Conservation (phyloP, 2,329 filamentous ascomycete genomes). For the Bertia moriformis region DNA sequence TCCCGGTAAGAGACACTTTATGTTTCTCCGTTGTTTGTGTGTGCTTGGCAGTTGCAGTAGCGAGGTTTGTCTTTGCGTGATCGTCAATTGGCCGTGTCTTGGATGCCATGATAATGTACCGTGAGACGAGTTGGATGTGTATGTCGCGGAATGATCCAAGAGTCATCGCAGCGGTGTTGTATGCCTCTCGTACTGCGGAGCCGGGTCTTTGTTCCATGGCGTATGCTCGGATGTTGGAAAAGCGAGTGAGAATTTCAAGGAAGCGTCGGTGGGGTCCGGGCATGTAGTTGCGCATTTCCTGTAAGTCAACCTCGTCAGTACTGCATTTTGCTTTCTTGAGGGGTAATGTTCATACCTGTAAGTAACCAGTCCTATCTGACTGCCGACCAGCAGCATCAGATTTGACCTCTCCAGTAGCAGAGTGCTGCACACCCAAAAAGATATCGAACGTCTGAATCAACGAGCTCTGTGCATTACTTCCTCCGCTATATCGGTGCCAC, state of each 20-base stretch:
- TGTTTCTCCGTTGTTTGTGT: constrained; percentile 22
- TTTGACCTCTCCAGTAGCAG: constrained; percentile 18
- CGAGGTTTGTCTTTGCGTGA: constrained; percentile 23
- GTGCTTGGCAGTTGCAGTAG: constrained; percentile 23
- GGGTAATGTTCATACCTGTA: constrained; percentile 7
- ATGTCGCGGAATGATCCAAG: constrained; percentile 66
- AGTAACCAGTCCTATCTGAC: not conserved
- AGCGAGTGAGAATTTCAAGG: constrained; percentile 51
- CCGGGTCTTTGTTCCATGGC: constrained; percentile 35
- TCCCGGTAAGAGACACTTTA: constrained; percentile 74
- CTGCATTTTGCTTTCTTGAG: constrained; percentile 5
- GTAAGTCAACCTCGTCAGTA: constrained; percentile 14
- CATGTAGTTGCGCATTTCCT: constrained; percentile 80
- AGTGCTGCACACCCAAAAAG: constrained; percentile 69
- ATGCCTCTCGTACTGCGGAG: constrained; percentile 36
- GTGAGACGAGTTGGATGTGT: constrained; percentile 77
- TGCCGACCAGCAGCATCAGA: constrained; percentile 7
- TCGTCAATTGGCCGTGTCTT: constrained; percentile 17
- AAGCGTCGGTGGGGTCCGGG: constrained; percentile 71
- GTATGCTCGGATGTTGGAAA: constrained; percentile 62
- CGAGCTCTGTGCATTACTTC: constrained; percentile 85
- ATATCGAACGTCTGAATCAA: constrained; percentile 89
- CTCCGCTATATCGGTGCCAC: constrained; percentile 71
- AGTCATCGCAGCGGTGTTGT: constrained; percentile 61
- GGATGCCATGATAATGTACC: constrained; percentile 78